These are phyloP conservation scores for Pyrus communis DNA, from an alignment of 306 rosid species.

Conservation along the genomic window DNA sequence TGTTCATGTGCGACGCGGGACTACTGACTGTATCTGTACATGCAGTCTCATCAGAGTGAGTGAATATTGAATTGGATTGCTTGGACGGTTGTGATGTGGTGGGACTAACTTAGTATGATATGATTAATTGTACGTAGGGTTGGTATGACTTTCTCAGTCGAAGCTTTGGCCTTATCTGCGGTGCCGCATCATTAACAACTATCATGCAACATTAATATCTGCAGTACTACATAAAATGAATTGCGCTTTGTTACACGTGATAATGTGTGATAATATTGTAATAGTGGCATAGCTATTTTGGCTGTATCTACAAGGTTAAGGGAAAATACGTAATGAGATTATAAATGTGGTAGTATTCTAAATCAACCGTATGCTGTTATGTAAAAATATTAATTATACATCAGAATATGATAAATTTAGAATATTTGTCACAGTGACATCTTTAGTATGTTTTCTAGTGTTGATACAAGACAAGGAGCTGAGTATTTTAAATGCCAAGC, in stretches of 20 bases:
- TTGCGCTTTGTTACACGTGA: too few relatives aligned
- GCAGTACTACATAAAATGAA: too few relatives aligned
- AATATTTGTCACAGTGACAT: not conserved
- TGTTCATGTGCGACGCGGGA: constrained; percentile 41
- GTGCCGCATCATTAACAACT: not conserved
- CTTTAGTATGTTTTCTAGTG: not conserved
- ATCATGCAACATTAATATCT: not conserved
- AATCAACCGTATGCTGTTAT: too few relatives aligned
- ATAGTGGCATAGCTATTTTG: too few relatives aligned
- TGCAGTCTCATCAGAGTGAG: not conserved
- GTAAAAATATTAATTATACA: too few relatives aligned
- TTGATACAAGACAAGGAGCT: too few relatives aligned
- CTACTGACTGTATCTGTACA: not conserved
- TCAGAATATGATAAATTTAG: too few relatives aligned
- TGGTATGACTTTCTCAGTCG: constrained; percentile 3
- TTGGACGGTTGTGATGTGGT: not conserved
- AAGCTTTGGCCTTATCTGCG: not conserved
- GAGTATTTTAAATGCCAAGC: not conserved
- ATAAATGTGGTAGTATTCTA: fast-evolving
- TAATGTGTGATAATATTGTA: too few relatives aligned
- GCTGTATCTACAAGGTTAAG: too few relatives aligned
- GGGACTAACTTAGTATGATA: constrained; percentile 14
- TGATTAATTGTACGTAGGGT: constrained; percentile 31
- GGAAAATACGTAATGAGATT: too few relatives aligned
- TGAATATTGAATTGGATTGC: not conserved